These are phyloP conservation scores for Picea mariana DNA, from an alignment of 83 land plant species.

Conservation along the genomic window DNA sequence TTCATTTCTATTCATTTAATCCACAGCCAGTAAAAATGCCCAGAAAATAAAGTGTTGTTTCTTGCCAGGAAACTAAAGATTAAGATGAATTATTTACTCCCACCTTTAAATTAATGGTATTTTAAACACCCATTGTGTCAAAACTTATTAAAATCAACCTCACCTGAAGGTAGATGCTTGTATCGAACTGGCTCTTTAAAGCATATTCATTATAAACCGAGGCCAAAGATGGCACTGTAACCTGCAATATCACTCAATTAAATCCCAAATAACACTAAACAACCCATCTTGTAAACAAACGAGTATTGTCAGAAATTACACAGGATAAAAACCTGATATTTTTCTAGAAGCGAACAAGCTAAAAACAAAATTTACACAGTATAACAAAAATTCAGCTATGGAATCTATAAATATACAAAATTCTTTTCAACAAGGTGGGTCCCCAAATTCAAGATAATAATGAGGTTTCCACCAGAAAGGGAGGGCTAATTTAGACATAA, in stretches of 20 bases:
- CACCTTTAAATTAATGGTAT: not conserved
- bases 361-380: not conserved
- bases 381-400: not conserved
- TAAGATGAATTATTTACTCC: not conserved
- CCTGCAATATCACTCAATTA: constrained; percentile 39
- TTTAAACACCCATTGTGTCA: not conserved
- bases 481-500: no score
- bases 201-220: constrained; percentile 98
- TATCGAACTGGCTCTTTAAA: constrained; percentile 94
- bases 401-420: not conserved
- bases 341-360: not conserved
- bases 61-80: constrained; percentile 8
- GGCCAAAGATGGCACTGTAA: constrained; percentile 94
- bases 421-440: not conserved
- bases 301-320: not conserved
- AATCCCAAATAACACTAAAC: no score
- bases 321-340: not conserved
- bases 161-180: constrained; percentile 98
- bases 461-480: not conserved
- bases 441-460: not conserved
- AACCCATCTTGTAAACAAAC: no score
- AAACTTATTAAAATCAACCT: constrained; percentile 1
- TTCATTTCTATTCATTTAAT: no score
- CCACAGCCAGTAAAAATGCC: no score
- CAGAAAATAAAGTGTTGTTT: not conserved